These are phyloP conservation scores for Debaryomyces tyrocola DNA, from an alignment of 805 yeast species.

Conservation along the genomic window DNA sequence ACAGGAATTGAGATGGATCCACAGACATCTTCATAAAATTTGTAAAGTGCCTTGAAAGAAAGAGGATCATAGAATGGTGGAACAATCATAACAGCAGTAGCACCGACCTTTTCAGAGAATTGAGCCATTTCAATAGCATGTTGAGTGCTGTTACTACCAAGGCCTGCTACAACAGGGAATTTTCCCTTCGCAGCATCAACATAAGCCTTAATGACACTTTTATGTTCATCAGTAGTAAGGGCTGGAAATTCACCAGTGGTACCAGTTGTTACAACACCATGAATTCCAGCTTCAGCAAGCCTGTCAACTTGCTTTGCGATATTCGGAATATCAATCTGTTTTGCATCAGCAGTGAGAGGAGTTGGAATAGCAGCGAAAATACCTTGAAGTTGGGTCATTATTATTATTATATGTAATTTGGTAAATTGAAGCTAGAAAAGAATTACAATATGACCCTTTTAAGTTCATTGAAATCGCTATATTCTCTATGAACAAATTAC, in stretches of 20 bases:
- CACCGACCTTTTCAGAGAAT: conserved; percentile 12
- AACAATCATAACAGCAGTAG: conserved; percentile 13
- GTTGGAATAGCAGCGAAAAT: conserved; percentile 14
- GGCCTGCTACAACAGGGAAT: conserved; percentile 12
- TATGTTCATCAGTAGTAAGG: conserved; percentile 12
- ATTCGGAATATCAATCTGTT: conserved; percentile 6
- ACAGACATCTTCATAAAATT: conserved; percentile 12
- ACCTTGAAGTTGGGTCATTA: conserved; percentile 12
- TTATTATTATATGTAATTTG: not conserved
- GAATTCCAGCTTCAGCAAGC: conserved; percentile 10
- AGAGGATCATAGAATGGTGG: conserved; percentile 14
- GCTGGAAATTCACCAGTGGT: conserved; percentile 16
- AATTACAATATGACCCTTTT: no score
- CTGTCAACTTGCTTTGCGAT: conserved; percentile 11
- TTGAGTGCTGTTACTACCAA: conserved; percentile 12
- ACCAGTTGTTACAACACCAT: conserved; percentile 14
- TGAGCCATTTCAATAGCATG: conserved; percentile 13
- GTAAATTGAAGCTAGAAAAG: no score
- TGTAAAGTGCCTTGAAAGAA: conserved; percentile 10
- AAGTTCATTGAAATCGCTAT: not conserved
- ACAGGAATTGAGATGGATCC: conserved; percentile 11
- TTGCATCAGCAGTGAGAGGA: conserved; percentile 9
- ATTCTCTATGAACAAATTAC: no score
- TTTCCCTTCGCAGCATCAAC: conserved; percentile 13
- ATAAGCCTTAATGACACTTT: conserved; percentile 11